These are phyloP conservation scores for Candolleomyces eurysporus DNA, from an alignment of 768 basidiomycete species.

Conservation along the genomic window DNA sequence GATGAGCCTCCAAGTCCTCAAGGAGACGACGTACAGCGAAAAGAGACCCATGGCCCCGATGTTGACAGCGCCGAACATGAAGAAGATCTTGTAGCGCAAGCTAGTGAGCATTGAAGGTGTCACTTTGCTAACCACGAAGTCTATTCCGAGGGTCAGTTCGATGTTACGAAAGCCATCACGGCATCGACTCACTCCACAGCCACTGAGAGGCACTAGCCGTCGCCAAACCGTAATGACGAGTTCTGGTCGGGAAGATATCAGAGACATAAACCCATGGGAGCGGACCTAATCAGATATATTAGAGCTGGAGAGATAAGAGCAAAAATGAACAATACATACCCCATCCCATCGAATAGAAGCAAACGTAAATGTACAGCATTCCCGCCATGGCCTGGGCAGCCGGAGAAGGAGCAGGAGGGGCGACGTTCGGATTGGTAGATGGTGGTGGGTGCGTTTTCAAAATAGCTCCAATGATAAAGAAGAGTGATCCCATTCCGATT, in stretches of 20 bases:
- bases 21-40: constrained; percentile 45
- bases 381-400: constrained; percentile 82
- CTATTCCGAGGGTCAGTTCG: constrained; percentile 26
- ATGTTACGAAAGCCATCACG: no score
- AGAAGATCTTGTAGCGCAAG: constrained; percentile 72
- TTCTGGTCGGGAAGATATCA: constrained; percentile 86
- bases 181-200: constrained; percentile 63
- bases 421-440: constrained; percentile 19
- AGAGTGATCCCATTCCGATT: constrained; percentile 73
- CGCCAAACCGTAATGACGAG: constrained; percentile 77
- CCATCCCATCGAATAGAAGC: constrained; percentile 88
- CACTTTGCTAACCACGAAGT: constrained; percentile 71
- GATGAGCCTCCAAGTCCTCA: neutral
- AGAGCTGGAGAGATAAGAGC: constrained; percentile 24
- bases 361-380: constrained; percentile 83
- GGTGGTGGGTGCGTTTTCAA: constrained; percentile 74
- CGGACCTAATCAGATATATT: constrained; percentile 29
- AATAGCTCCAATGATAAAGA: constrained; percentile 84
- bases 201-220: constrained; percentile 77
- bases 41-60: constrained; percentile 68
- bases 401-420: constrained; percentile 40
- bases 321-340: constrained; percentile 34
- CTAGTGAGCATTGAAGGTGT: constrained; percentile 61
- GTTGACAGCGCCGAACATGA: constrained; percentile 77
- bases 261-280: constrained; percentile 62